Percentiles rank a stretch among this genome's conserved stretches.
Evolutionary conservation across 2,329 filamentous ascomycete genomes (phyloP).

Genomic region (Fusarium continuum): DNA sequence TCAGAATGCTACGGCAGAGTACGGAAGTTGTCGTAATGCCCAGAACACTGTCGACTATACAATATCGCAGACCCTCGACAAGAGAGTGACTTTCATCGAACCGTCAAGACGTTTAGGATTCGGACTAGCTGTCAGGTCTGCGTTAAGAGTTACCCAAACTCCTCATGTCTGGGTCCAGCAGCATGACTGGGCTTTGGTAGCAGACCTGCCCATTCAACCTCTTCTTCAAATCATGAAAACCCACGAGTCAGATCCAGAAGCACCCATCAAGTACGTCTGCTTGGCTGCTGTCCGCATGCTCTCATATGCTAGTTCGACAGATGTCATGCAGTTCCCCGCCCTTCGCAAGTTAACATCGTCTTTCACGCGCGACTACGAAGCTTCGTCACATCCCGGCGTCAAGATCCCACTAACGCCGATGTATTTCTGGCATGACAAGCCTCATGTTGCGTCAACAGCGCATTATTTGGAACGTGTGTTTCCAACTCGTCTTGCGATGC

Average conservation of each 20-base stretch:
- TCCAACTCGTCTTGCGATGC: slow-evolving; percentile 58
- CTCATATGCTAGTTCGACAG: slow-evolving; percentile 58
- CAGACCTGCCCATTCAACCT: slow-evolving; percentile 54
- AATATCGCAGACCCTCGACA: slow-evolving; percentile 48
- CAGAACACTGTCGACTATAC: slow-evolving; percentile 51
- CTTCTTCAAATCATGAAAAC: slow-evolving; percentile 58
- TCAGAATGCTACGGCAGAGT: slow-evolving; percentile 54
- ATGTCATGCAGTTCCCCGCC: slow-evolving; percentile 54
- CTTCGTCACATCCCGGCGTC: neutral
- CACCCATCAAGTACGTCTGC: slow-evolving; percentile 62
- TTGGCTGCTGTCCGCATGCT: slow-evolving; percentile 62
- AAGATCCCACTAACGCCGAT: slow-evolving; percentile 61
- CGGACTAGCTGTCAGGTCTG: slow-evolving; percentile 62
- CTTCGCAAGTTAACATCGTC: slow-evolving; percentile 54
- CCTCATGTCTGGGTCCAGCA: slow-evolving; percentile 67
- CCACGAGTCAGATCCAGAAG: slow-evolving; percentile 41
- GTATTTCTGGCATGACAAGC: slow-evolving; percentile 69
- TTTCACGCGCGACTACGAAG: slow-evolving; percentile 55
- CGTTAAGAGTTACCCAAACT: slow-evolving; percentile 56
- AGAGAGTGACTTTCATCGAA: slow-evolving; percentile 60
- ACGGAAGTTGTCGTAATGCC: slow-evolving; percentile 50
- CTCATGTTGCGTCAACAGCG: slow-evolving; percentile 58
- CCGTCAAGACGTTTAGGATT: slow-evolving; percentile 60
- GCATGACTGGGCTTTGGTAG: slow-evolving; percentile 63
- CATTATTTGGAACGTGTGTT: slow-evolving; percentile 63